Percentiles rank a stretch among this genome's conserved stretches.
phyloP scores from a whole-genome alignment of 2,329 filamentous ascomycete genomes.

The Fusarium concolor region DNA sequence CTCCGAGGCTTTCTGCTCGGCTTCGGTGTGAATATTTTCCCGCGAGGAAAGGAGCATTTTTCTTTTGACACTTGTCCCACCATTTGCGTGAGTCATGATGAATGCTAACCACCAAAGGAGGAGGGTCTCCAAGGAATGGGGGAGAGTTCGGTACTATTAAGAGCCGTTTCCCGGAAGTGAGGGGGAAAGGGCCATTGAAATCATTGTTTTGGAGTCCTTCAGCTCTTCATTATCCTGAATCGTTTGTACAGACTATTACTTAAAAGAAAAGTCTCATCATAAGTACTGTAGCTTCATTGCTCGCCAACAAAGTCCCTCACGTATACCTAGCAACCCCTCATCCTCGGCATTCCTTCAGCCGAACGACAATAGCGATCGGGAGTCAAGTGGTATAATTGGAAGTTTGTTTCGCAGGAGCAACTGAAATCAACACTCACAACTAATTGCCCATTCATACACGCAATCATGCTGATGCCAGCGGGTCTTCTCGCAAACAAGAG shows the following conservation, averaged over 20 bases:
- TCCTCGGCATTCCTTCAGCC: background rate
- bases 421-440: background rate
- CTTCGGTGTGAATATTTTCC: conserved; percentile 15
- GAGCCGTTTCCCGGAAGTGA: conserved; percentile 34
- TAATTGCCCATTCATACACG: background rate
- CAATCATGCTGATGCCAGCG: conserved; percentile 57
- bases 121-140: conserved; percentile 18
- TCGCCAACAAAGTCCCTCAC: background rate
- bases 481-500: conserved; percentile 77
- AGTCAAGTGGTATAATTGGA: background rate
- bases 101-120: conserved; percentile 23
- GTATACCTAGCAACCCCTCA: conserved; percentile 2
- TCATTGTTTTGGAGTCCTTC: background rate
- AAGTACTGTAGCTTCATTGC: background rate
- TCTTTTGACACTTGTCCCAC: conserved; percentile 24
- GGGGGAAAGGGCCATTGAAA: conserved; percentile 16
- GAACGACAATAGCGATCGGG: background rate
- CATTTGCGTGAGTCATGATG: conserved; percentile 36
- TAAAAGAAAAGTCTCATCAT: background rate
- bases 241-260: background rate
- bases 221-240: background rate
- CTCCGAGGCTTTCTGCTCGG: conserved; percentile 15
- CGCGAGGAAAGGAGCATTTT: conserved; percentile 4
- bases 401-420: background rate
- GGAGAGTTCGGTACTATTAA: conserved; percentile 36